Evolutionary conservation across 2,329 filamentous ascomycete genomes (phyloP).

Genomic region (Penicillium expansum): DNA sequence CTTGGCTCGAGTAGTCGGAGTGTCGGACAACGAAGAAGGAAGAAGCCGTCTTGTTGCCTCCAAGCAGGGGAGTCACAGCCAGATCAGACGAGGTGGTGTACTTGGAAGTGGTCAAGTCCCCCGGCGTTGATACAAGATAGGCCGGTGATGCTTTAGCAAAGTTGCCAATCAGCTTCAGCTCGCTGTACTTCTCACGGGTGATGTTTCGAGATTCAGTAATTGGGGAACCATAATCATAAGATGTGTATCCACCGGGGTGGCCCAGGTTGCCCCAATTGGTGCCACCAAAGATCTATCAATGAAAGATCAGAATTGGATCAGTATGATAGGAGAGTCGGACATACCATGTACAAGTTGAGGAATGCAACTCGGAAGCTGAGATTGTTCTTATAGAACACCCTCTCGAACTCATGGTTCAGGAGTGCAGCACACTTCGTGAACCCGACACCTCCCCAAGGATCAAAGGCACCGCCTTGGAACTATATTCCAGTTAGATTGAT

Average conservation of each 20-base stretch:
- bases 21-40: conserved; percentile 65
- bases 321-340: not conserved
- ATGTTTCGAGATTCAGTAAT: conserved; percentile 70
- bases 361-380: conserved; percentile 65
- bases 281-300: conserved; percentile 62
- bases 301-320: not conserved
- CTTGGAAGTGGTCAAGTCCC: conserved; percentile 39
- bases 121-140: conserved; percentile 61
- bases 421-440: conserved; percentile 66
- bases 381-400: conserved; percentile 77
- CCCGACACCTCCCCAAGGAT: conserved; percentile 70
- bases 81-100: conserved; percentile 55
- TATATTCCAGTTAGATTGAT: conserved; percentile 30
- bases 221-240: conserved; percentile 60
- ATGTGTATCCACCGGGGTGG: conserved; percentile 63
- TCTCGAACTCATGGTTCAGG: conserved; percentile 69
- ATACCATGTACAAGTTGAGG: conserved; percentile 72
- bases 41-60: conserved; percentile 46
- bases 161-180: conserved; percentile 72
- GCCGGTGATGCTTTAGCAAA: conserved; percentile 71
- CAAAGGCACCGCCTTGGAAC: conserved; percentile 70
- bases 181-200: conserved; percentile 71
- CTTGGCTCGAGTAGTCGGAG: conserved; percentile 59
- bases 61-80: conserved; percentile 61
- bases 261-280: conserved; percentile 83